phyloP scores from a whole-genome alignment of 2,329 filamentous ascomycete species.

The Aureobasidium subglaciale region DNA sequence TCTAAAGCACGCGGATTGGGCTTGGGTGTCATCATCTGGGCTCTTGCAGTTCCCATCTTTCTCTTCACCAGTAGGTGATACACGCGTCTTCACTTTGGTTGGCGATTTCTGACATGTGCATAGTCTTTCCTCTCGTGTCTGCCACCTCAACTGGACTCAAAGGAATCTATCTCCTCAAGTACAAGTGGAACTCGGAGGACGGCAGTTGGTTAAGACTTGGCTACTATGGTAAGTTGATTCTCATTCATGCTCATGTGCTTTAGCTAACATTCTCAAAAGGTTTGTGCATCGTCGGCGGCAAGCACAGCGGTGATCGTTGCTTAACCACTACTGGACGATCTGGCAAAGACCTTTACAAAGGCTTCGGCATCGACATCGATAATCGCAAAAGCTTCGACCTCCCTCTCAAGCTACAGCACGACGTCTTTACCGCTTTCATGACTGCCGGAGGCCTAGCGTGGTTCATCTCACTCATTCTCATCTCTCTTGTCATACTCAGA shows the following conservation, averaged over 20 bases:
- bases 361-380: conserved; percentile 7
- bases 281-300: conserved; percentile 1
- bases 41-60: conserved; percentile 17
- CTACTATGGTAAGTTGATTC: conserved; percentile 14
- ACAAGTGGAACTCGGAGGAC: neutral
- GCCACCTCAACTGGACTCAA: neutral
- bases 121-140: conserved; percentile 17
- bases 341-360: conserved; percentile 7
- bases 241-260: neutral
- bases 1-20: conserved; percentile 11
- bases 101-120: neutral
- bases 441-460: conserved; percentile 18
- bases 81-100: neutral
- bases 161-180: conserved; percentile 16
- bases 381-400: conserved; percentile 8
- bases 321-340: conserved; percentile 12
- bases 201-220: conserved; percentile 14
- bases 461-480: conserved; percentile 14
- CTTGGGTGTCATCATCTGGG: conserved; percentile 14
- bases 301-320: neutral
- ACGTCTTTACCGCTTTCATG: conserved; percentile 18
- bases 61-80: conserved; percentile 15
- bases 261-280: neutral
- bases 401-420: conserved; percentile 13
- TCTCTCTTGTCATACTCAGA: conserved; percentile 14